Percentiles rank a stretch among this genome's conserved stretches.
Conservation (phyloP, 2,329 filamentous ascomycete genomes). For the Graphilbum sp. region DNA sequence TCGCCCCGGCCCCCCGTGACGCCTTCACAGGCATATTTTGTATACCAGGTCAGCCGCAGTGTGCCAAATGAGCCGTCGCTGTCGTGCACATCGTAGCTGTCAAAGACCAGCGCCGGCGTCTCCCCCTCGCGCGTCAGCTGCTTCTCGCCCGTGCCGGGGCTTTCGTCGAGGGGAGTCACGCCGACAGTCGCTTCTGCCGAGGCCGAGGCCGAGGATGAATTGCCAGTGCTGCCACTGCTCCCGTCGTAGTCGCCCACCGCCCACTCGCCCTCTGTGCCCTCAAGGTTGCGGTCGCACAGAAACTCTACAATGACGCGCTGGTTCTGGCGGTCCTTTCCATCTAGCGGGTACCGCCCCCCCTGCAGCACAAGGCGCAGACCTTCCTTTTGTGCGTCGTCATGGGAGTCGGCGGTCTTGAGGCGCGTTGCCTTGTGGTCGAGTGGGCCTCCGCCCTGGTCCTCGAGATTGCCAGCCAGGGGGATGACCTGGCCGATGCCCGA, state of each 20-base stretch:
- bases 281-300: constrained; percentile 56
- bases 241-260: constrained; percentile 35
- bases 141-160: constrained; percentile 21
- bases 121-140: constrained; percentile 36
- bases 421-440: constrained; percentile 51
- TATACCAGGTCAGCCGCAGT: constrained; percentile 68
- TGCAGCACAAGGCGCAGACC: constrained; percentile 55
- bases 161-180: constrained; percentile 16
- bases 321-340: constrained; percentile 28
- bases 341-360: constrained; percentile 36
- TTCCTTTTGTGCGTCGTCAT: constrained; percentile 49
- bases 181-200: no score
- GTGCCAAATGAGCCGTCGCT: constrained; percentile 27
- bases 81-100: constrained; percentile 52
- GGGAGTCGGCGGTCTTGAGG: constrained; percentile 47
- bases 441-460: constrained; percentile 35
- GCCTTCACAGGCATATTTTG: constrained; percentile 69
- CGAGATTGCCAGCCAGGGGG: constrained; percentile 59
- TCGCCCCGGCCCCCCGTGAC: constrained; percentile 23
- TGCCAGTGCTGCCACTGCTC: constrained; percentile 16
- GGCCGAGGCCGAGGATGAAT: constrained; percentile 12
- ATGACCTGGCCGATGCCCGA: constrained; percentile 40
- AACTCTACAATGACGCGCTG: constrained; percentile 77
- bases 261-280: constrained; percentile 58
- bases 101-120: constrained; percentile 50